Conservation (phyloP, 768 basidiomycete species). For the Gyrodon lividus region DNA sequence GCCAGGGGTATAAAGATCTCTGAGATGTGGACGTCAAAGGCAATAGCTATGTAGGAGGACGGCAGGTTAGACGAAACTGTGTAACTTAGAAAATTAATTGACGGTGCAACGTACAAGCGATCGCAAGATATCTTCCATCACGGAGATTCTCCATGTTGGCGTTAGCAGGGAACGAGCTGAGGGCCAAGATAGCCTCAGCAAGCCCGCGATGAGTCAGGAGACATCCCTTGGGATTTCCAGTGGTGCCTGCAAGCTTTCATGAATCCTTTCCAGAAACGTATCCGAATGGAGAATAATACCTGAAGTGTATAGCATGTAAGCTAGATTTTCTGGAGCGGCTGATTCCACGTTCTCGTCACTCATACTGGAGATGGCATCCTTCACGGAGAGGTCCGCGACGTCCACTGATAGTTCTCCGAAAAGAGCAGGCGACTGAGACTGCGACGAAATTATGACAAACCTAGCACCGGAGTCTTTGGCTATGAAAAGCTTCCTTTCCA, state of each 20-base stretch:
- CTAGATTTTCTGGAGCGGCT: conserved; percentile 33
- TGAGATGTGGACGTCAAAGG: conserved; percentile 51
- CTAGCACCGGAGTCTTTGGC: conserved; percentile 40
- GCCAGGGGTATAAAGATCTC: conserved; percentile 43
- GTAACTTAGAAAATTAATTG: not conserved
- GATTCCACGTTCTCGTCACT: conserved; percentile 26
- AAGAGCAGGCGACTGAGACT: not conserved
- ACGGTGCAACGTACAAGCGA: conserved; percentile 40
- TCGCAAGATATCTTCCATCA: conserved; percentile 36
- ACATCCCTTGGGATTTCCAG: conserved; percentile 53
- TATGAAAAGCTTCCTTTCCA: conserved; percentile 46
- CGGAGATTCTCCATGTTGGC: conserved; percentile 26
- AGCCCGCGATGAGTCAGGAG: conserved; percentile 38
- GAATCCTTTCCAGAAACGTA: not conserved
- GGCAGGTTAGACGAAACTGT: not conserved
- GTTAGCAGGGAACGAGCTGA: conserved; percentile 24
- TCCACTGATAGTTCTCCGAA: conserved; percentile 24
- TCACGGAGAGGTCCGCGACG: conserved; percentile 20
- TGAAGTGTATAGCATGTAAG: conserved; percentile 52
- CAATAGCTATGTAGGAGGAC: conserved; percentile 38
- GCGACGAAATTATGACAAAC: conserved; percentile 40
- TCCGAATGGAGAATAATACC: conserved; percentile 26
- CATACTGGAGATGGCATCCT: conserved; percentile 29
- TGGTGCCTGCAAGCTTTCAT: conserved; percentile 38
- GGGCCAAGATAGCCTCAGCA: conserved; percentile 29